phyloP scores from a whole-genome alignment of 768 basidiomycete species.

The Pleurotus giganteus region DNA sequence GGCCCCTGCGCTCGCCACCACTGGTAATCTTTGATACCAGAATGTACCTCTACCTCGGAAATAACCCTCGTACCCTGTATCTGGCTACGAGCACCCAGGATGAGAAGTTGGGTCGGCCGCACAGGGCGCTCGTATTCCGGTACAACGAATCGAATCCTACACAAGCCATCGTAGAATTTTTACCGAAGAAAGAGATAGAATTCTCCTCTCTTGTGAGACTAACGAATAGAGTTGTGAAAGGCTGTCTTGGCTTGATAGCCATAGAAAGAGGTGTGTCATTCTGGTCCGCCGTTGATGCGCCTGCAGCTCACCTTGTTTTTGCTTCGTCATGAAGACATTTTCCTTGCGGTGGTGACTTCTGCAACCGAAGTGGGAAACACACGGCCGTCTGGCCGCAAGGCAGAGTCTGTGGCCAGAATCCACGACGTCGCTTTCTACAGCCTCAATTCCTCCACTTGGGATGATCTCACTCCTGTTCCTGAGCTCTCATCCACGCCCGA shows the following conservation, averaged over 20 bases:
- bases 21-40: neutral
- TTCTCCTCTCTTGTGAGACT: conserved; percentile 60
- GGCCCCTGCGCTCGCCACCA: neutral
- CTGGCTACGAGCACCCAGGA: conserved; percentile 71
- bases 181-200: conserved; percentile 72
- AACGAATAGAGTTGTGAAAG: conserved; percentile 72
- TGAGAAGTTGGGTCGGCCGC: conserved; percentile 58
- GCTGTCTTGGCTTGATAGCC: conserved; percentile 80
- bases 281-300: neutral
- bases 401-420: conserved; percentile 78
- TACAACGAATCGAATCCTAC: conserved; percentile 45
- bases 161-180: conserved; percentile 86
- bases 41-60: conserved; percentile 78
- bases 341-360: conserved; percentile 78
- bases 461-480: conserved; percentile 56
- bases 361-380: conserved; percentile 76
- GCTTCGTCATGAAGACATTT: conserved; percentile 69
- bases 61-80: conserved; percentile 67
- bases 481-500: conserved; percentile 62
- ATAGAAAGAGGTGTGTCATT: conserved; percentile 59
- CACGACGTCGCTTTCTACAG: conserved; percentile 90
- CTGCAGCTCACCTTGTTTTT: conserved; percentile 6
- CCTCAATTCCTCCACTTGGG: conserved; percentile 81
- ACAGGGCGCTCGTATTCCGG: conserved; percentile 70
- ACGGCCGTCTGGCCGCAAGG: conserved; percentile 51